These are phyloP conservation scores for Mortierella hygrophila DNA, from an alignment of 192 early-diverging fungal genomes.

Conservation along the genomic window DNA sequence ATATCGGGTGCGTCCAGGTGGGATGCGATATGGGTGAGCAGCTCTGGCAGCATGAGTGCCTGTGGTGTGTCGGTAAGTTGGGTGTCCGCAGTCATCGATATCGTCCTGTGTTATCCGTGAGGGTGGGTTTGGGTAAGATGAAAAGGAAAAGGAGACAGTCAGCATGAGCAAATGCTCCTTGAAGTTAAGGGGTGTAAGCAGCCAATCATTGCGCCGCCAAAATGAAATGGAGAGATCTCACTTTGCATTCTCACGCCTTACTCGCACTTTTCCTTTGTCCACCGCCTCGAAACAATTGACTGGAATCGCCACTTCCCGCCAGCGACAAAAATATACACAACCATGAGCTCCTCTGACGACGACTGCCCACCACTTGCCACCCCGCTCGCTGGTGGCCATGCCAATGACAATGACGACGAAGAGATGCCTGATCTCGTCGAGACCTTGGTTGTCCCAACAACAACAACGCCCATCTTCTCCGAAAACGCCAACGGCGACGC, in stretches of 20 bases:
- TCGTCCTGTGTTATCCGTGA: neutral
- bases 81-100: neutral
- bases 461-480: too few species aligned
- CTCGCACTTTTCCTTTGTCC: neutral
- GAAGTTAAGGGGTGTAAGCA: neutral
- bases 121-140: neutral
- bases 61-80: neutral
- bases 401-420: slow-evolving; percentile 26
- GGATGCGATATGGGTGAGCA: neutral
- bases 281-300: neutral
- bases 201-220: neutral
- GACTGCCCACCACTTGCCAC: slow-evolving; percentile 45
- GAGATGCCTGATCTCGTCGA: slow-evolving; percentile 51
- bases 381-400: neutral
- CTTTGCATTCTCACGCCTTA: neutral
- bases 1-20: neutral
- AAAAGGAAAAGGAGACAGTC: neutral
- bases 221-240: neutral
- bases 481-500: neutral
- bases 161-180: neutral
- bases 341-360: slow-evolving; percentile 39
- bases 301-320: too few species aligned
- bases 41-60: neutral
- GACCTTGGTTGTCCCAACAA: neutral
- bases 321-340: neutral